phyloP scores from a whole-genome alignment of 2,329 filamentous ascomycete genomes.

The Thelonectria discophora region DNA sequence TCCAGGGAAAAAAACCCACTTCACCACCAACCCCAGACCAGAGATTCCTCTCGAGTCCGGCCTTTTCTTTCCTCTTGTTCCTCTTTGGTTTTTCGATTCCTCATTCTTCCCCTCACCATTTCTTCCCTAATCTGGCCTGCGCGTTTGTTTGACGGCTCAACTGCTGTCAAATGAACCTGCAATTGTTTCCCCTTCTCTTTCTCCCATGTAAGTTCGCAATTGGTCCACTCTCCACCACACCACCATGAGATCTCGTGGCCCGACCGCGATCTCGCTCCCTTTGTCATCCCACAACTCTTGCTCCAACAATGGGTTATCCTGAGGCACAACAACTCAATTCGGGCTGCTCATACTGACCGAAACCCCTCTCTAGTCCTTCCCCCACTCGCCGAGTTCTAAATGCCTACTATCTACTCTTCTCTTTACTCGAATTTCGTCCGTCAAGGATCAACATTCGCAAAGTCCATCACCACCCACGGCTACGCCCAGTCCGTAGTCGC shows the following conservation, averaged over 20 bases:
- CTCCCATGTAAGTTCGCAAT: constrained; percentile 66
- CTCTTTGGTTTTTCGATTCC: constrained; percentile 29
- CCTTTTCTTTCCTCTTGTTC: constrained; percentile 34
- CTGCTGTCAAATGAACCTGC: constrained; percentile 99
- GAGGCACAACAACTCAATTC: constrained; percentile 28
- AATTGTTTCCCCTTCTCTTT: constrained; percentile 68
- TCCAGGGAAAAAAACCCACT: constrained; percentile 26
- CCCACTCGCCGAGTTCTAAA: constrained; percentile 82
- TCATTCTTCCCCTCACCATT: constrained; percentile 34
- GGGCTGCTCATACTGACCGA: constrained; percentile 38
- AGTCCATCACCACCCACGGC: constrained; percentile 95
- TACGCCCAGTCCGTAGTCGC: constrained; percentile 98
- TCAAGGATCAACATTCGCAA: constrained; percentile 84
- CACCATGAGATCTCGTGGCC: constrained; percentile 39
- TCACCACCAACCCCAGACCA: constrained; percentile 37
- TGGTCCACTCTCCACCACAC: constrained; percentile 34
- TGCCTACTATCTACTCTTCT: constrained; percentile 78
- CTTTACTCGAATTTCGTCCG: constrained; percentile 87
- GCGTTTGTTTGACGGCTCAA: constrained; percentile 90
- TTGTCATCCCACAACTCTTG: constrained; percentile 38
- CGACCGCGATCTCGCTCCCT: constrained; percentile 43
- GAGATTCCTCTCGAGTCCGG: constrained; percentile 32
- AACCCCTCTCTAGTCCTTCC: constrained; percentile 55
- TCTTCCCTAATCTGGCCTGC: constrained; percentile 56
- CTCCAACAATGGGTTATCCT: constrained; percentile 32